Evolutionary conservation across 169 alveolate genomes (phyloP).

Genomic region (Plasmodium falciparum): DNA sequence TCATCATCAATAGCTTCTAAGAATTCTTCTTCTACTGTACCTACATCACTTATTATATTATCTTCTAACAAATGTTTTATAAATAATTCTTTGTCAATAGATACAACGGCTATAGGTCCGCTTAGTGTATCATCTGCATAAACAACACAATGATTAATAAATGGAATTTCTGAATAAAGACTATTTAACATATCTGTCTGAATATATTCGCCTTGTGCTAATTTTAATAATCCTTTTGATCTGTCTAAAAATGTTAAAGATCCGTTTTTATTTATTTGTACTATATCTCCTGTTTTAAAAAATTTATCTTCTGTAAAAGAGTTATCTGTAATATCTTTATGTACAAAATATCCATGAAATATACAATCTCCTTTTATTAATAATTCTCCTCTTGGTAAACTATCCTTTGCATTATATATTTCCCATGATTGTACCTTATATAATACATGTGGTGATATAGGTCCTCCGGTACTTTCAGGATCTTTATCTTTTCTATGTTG

Average conservation of each 20-base stretch:
- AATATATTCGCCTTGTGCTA: slow-evolving; percentile 97
- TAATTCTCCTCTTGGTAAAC: slow-evolving; percentile 94
- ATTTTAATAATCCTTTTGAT: slow-evolving; percentile 94
- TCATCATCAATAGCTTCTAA: slow-evolving; percentile 18
- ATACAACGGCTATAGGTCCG: slow-evolving; percentile 54
- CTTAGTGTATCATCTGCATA: slow-evolving; percentile 72
- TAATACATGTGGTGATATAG: not conserved
- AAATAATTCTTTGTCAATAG: slow-evolving; percentile 35
- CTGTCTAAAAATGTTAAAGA: slow-evolving; percentile 94
- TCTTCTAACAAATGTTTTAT: slow-evolving; percentile 13
- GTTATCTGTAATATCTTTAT: slow-evolving; percentile 89
- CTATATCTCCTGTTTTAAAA: slow-evolving; percentile 95
- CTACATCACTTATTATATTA: slow-evolving; percentile 4
- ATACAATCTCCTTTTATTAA: slow-evolving; percentile 90
- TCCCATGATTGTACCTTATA: slow-evolving; percentile 56
- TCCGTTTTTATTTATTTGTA: slow-evolving; percentile 89
- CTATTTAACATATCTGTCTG: slow-evolving; percentile 55
- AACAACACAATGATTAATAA: slow-evolving; percentile 42
- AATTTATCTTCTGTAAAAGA: slow-evolving; percentile 91
- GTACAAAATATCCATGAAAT: slow-evolving; percentile 92
- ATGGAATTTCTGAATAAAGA: slow-evolving; percentile 28
- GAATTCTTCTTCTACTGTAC: slow-evolving; percentile 1
- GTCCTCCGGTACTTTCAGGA: slow-evolving; percentile 34
- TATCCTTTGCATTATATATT: slow-evolving; percentile 79
- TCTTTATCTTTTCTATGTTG: slow-evolving; percentile 7